A percentile compares a stretch with the other conserved stretches of the same genome.
Evolutionary conservation across 768 basidiomycete species (phyloP).

Genomic region (Phylloporus rhodoxanthus): DNA sequence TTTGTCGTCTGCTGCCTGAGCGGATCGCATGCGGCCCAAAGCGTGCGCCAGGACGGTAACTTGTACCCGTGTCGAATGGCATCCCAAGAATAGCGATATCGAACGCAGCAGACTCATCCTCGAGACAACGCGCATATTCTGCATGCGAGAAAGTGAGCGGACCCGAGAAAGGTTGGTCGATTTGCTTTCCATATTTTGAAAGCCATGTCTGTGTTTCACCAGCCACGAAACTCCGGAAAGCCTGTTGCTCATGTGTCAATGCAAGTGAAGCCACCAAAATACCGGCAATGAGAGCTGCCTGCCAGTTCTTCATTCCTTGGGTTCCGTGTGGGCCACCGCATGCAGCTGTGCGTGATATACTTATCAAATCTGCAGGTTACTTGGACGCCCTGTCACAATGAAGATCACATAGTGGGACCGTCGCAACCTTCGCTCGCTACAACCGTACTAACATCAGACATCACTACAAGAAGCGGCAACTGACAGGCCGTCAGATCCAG

Average conservation of each 20-base stretch:
- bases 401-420: too few relatives aligned
- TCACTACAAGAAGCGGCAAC: too few relatives aligned
- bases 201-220: slow-evolving; percentile 42
- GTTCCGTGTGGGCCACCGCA: too few relatives aligned
- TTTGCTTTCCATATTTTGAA: slow-evolving; percentile 68
- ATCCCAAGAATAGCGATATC: slow-evolving; percentile 76
- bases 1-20: slow-evolving; percentile 66
- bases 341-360: too few relatives aligned
- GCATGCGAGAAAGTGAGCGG: slow-evolving; percentile 80
- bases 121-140: slow-evolving; percentile 42
- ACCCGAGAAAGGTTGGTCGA: slow-evolving; percentile 73
- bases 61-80: slow-evolving; percentile 21
- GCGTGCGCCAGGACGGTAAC: too few relatives aligned
- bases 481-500: too few relatives aligned
- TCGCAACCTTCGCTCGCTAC: too few relatives aligned
- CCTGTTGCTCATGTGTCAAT: slow-evolving; percentile 12
- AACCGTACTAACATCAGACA: too few relatives aligned
- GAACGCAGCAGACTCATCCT: slow-evolving; percentile 16
- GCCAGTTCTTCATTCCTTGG: too few relatives aligned
- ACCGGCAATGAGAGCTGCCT: not conserved
- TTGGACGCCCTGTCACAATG: too few relatives aligned
- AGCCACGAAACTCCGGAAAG: not conserved
- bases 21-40: slow-evolving; percentile 71
- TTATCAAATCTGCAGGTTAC: too few relatives aligned
- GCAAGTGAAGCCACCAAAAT: not conserved